Base-by-base conservation (phyloP, 2,329 filamentous ascomycete species). In the Pseudocercospora eumusae region DNA sequence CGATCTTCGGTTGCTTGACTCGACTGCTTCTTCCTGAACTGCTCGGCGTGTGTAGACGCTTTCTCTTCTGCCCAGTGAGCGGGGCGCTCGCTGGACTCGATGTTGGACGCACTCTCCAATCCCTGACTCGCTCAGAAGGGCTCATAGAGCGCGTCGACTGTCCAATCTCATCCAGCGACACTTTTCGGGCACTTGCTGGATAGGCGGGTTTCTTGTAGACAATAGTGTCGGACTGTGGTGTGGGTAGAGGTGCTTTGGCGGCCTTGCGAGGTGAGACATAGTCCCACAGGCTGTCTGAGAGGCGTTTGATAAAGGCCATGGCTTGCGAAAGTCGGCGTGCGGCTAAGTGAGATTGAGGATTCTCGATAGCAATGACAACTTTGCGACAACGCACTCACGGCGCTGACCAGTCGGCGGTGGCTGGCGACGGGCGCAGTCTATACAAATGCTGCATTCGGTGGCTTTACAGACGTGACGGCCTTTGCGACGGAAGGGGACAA, bases 181-280 rank as follows among this genome's bases (percentile, higher is more conserved):
- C 50, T 36, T 56, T 56, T 10, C 50, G 50, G 9, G 50, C 50
- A n/a, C 28, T 50, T 13, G 36, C 25, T n/a, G 63, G 64, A 4
- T 53, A 27, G 1, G 56, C 45, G 1, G 74, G 74, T 42, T 71
- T 70, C 58, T 76, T 76, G 73, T 77, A 77, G 2, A 57, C 64
- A 6, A 56, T 55, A 42, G 36, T 56, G 25, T 54, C 50, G 28
- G 60, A 64, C 50, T 58, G 53, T 27, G 64, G 64, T 20, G 66
- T 66, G n/a, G 64, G 50, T 20, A 60, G 40, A 4, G 72, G 71
- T 60, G 76, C 75, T 23, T 75, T 56, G 21, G 56, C 69, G 50
- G 75, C 75, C 68, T 79, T 80, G 52, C 71, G 71, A 10, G 79
- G 79, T 56, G 77, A 79, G 55, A 80, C 70, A 62, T 75, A 78